Conservation (phyloP, 345 rosid species). For the Hevea brasiliensis region DNA sequence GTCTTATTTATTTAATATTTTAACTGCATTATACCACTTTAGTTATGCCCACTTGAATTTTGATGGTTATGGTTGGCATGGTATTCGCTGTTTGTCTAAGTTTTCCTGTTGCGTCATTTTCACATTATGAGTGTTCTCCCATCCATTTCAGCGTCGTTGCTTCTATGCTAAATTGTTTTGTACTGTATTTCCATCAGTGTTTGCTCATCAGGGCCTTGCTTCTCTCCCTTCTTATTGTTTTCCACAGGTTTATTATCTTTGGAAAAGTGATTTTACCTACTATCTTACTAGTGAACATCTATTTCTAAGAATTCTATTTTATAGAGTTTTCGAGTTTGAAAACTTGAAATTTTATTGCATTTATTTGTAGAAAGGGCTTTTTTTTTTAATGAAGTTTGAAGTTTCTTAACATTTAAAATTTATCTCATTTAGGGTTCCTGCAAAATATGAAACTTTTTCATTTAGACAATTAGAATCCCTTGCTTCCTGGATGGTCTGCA, state of each 20-base stretch:
- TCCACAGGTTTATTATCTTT: background rate
- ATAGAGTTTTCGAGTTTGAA: background rate
- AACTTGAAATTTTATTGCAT: background rate
- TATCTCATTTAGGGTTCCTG: background rate
- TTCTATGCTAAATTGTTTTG: background rate
- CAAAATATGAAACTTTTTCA: background rate
- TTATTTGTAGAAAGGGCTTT: background rate
- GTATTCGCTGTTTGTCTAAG: background rate
- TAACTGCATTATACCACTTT: conserved; percentile 3
- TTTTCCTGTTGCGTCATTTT: background rate
- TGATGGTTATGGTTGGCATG: background rate
- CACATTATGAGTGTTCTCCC: too few relatives aligned
- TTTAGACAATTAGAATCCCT: background rate
- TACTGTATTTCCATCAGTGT: background rate
- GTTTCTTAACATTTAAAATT: background rate
- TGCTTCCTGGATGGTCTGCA: background rate
- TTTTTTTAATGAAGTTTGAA: too few relatives aligned
- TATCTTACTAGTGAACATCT: background rate
- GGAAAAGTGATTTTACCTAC: background rate
- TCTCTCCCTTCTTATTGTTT: background rate
- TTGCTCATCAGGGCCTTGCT: background rate
- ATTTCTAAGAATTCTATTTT: background rate
- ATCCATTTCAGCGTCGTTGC: background rate
- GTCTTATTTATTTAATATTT: too few relatives aligned
- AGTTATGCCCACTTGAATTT: background rate